Evolutionary conservation across 164 flowering plant genomes (phyloP).

Genomic region (Kingdonia uniflora): DNA sequence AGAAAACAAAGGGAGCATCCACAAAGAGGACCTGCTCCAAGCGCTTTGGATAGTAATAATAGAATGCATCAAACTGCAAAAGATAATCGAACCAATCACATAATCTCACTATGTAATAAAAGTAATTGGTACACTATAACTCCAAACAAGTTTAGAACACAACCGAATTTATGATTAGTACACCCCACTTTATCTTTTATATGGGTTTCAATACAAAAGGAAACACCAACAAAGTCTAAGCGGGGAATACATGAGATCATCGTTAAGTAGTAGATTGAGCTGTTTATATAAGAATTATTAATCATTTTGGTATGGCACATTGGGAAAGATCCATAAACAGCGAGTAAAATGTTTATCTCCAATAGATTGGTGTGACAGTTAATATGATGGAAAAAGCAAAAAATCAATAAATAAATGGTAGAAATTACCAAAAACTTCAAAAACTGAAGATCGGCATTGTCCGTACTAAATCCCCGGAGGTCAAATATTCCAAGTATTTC

Average conservation of each 20-base stretch:
- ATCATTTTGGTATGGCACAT: no score
- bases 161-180: no score
- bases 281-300: neutral
- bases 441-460: slow-evolving; percentile 73
- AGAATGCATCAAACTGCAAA: slow-evolving; percentile 79
- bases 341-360: neutral
- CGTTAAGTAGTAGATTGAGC: neutral
- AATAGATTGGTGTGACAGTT: neutral
- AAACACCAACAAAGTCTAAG: neutral
- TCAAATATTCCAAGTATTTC: slow-evolving; percentile 76
- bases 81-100: neutral
- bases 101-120: no score
- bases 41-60: slow-evolving; percentile 76
- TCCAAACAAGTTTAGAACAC: neutral
- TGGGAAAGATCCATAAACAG: neutral
- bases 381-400: neutral
- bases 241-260: neutral
- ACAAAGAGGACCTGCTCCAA: slow-evolving; percentile 75
- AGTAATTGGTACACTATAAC: neutral
- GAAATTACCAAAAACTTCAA: slow-evolving; percentile 70
- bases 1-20: slow-evolving; percentile 76
- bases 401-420: neutral
- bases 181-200: no score
- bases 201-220: neutral
- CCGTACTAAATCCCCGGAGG: slow-evolving; percentile 57